Evolutionary conservation across 2,329 filamentous ascomycete species (phyloP), one percentile per base, ranked within the genome.

Genomic region (Furcasterigmium furcatum): DNA sequence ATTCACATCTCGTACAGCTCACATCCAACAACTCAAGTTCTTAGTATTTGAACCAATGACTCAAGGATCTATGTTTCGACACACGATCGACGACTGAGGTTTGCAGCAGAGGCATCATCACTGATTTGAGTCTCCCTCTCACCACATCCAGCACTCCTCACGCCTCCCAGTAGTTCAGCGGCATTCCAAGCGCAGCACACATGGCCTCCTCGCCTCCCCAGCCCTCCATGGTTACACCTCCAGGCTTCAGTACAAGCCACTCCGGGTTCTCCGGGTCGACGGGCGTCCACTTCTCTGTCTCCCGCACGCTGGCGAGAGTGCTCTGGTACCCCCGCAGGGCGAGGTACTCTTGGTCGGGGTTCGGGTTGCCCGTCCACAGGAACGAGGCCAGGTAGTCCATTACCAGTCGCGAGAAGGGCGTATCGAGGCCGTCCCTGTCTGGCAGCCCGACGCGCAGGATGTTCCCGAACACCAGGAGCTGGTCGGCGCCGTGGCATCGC

Each of bases 401-500:
- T 4, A 60, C 46, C 8, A 68, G 46, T 49, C 58, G 57, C 49
- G 59, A 58, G 35, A 65, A 68, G 19, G 55, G 50, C 9, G 59
- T 51, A 47, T 70, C 66, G 12, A 53, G 48, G 10, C 59, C 64
- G 46, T 70, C 66, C 7, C 68, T 59, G 43, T 65, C 64, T 2
- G 59, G 58, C 41, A 56, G 55, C 2, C 61, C 63, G 4, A 44
- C 55, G 21, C 63, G 58, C 3, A 47, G 44, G n/a, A 57, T 54
- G 6, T 57, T 67, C 19, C 62, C 67, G 46, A 70, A 68, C 5
- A 63, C 62, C 14, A 64, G 52, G 45, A 63, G 56, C 45, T 68
- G 61, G 45, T 70, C 67, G 10, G 65, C 66, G 2, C 60, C 63
- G 44, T 71, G 67, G 54, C 67, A 72, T 50, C 68, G 69, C 53